A percentile compares a stretch with the other conserved stretches of the same genome.
These are phyloP conservation scores for Aspergillus niger DNA, from an alignment of 2,329 filamentous ascomycete species.

Conservation along the genomic window DNA sequence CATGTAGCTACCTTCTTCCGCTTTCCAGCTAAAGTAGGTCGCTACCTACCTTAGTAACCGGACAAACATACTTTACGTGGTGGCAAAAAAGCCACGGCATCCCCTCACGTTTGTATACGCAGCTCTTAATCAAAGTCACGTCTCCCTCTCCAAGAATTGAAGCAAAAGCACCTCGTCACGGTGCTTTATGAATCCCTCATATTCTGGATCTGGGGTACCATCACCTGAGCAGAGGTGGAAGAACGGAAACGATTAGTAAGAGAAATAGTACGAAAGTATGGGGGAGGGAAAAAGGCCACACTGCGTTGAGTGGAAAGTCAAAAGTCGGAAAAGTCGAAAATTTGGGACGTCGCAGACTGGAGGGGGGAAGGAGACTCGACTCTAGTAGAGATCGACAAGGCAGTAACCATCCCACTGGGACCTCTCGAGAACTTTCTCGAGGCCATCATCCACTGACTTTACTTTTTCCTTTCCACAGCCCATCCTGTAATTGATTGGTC, in stretches of 20 bases:
- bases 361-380: conserved; percentile 20
- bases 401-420: conserved; percentile 26
- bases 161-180: no score
- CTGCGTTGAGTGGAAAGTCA: neutral
- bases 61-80: neutral
- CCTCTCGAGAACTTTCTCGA: conserved; percentile 24
- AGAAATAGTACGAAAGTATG: no score
- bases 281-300: no score
- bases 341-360: neutral
- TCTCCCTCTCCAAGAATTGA: no score
- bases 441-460: neutral
- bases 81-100: neutral
- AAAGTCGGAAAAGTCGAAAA: conserved; percentile 1
- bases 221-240: no score
- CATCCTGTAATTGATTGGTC: neutral
- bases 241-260: no score
- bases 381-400: conserved; percentile 29
- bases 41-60: neutral
- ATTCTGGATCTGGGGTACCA: no score
- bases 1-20: neutral
- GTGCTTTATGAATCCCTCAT: no score
- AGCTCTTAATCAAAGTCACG: no score
- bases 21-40: neutral
- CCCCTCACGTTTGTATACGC: no score
- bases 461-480: neutral